Evolutionary conservation across 371 early-diverging fungal species (phyloP).

Genomic region (Apophysomyces sp.): DNA sequence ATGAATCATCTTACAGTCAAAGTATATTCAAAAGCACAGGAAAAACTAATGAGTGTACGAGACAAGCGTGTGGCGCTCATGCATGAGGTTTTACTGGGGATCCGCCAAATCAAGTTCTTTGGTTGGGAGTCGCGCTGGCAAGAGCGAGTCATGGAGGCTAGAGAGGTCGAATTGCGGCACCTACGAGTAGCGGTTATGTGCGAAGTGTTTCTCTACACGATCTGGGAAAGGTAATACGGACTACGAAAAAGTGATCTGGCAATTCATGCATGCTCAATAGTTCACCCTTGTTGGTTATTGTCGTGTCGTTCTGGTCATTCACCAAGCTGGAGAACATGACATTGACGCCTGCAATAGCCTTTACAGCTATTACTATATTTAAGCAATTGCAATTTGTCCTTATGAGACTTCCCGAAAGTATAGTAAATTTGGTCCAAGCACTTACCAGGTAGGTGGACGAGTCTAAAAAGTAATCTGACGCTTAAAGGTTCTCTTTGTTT

Average conservation of each 20-base stretch:
- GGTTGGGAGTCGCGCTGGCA: slow-evolving; percentile 30
- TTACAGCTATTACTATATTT: slow-evolving; percentile 52
- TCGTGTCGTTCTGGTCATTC: slow-evolving; percentile 49
- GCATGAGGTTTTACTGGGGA: slow-evolving; percentile 39
- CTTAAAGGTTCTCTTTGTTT: slow-evolving; percentile 1
- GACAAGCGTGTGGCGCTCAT: slow-evolving; percentile 31
- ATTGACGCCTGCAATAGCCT: slow-evolving; percentile 56
- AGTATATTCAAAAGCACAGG: slow-evolving; percentile 27
- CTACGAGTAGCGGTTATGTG: slow-evolving; percentile 7
- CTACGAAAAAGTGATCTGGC: background rate
- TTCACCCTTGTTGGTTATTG: slow-evolving; percentile 52
- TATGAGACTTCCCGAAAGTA: slow-evolving; percentile 38
- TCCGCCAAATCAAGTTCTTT: slow-evolving; percentile 54
- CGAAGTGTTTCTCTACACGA: background rate
- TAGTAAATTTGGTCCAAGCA: slow-evolving; percentile 32
- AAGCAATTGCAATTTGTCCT: slow-evolving; percentile 37
- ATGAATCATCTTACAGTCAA: slow-evolving; percentile 7
- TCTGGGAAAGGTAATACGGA: slow-evolving; percentile 1
- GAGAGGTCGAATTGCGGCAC: slow-evolving; percentile 38
- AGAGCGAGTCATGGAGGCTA: slow-evolving; percentile 10
- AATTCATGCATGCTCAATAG: background rate
- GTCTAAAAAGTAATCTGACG: background rate
- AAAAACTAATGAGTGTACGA: slow-evolving; percentile 25
- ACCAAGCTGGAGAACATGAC: slow-evolving; percentile 40
- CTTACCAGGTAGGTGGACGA: background rate